Evolutionary conservation across 495 filamentous ascomycete genomes (phyloP), one percentile per base, ranked within the genome.

Genomic region (Hypoxylon fragiforme): DNA sequence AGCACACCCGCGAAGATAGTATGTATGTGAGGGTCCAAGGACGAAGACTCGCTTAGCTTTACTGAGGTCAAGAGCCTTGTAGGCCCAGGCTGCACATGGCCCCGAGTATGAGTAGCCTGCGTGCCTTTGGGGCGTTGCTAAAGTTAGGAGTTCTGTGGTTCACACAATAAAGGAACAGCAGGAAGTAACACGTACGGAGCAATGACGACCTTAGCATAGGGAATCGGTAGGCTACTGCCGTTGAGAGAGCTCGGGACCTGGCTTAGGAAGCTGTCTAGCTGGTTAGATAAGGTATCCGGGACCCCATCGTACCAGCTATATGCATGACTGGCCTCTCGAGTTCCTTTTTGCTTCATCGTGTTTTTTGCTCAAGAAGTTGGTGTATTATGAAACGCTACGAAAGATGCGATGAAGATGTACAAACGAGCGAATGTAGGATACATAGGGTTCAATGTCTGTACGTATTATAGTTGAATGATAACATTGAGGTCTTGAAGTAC

Each of bases 71-170:
- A 95, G 84, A 3, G 84, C 80, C 68, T 89, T 92, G 74, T 99
- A 99, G 36, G 94, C 94, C 82, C 90, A 96, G 39, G 91, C 94
- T 42, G 95, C 92, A 57, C 90, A 90, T 20, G 91, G 84, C 22
- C 94, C 94, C 12, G 92, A 97, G 73, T 97, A 99, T 2, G 88
- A 80, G 77, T 96, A 99, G 21, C 94, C 95, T 46, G 95, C 94
- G 70, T 99, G 94, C 53, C 94, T 97, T 59, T 52, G 35, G 14
- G 4, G 11, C 19, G 45, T n/a, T 40, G 34, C 39, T 20, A 35
- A 21, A 26, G 41, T 40, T 56, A 62, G 52, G 46, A 37, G 44
- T 44, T 34, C 43, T 38, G 48, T 26, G 44, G 48, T 22, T n/a
- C n/a, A n/a, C n/a, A n/a, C n/a, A n/a, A n/a, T n/a, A n/a, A n/a